Evolutionary conservation across 2,329 filamentous ascomycete species (phyloP).

Genomic region (Fusarium robinianum): DNA sequence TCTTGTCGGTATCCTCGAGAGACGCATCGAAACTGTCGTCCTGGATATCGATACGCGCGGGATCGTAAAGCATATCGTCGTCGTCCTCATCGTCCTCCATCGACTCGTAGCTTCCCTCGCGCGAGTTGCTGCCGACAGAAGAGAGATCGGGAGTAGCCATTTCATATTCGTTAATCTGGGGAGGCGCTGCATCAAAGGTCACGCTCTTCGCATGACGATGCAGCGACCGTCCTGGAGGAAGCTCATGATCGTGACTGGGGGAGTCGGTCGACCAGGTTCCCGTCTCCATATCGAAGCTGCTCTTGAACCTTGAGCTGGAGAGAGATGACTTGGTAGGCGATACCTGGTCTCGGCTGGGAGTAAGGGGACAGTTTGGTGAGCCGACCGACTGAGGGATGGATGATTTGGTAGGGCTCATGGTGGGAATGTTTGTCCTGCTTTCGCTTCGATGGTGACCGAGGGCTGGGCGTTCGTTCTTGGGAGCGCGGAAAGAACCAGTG

Average conservation of each 20-base stretch:
- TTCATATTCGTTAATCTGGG: conserved; percentile 96
- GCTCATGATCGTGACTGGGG: conserved; percentile 59
- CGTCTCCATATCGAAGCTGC: conserved; percentile 70
- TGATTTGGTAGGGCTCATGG: conserved; percentile 58
- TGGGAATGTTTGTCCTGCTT: conserved; percentile 60
- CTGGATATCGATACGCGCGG: conserved; percentile 47
- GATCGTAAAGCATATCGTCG: conserved; percentile 62
- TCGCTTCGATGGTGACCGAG: conserved; percentile 57
- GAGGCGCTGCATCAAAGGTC: conserved; percentile 91
- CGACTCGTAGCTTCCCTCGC: conserved; percentile 91
- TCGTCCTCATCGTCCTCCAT: conserved; percentile 76
- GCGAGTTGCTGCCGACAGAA: conserved; percentile 84
- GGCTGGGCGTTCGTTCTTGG: conserved; percentile 48
- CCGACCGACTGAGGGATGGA: conserved; percentile 43
- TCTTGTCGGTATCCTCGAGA: conserved; percentile 94
- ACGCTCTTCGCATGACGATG: conserved; percentile 94
- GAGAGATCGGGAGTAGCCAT: conserved; percentile 97
- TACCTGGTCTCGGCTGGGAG: conserved; percentile 69
- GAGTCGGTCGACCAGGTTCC: conserved; percentile 71
- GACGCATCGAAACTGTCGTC: conserved; percentile 96
- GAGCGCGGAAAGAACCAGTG: conserved; percentile 58
- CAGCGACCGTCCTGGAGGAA: conserved; percentile 68
- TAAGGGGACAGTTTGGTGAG: conserved; percentile 40
- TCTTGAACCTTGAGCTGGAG: conserved; percentile 68
- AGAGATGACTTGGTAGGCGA: conserved; percentile 92